Evolutionary conservation across 1,284 basidiomycete genomes (phyloP), one percentile per base, ranked within the genome.

Genomic region (Meripilus lineatus): DNA sequence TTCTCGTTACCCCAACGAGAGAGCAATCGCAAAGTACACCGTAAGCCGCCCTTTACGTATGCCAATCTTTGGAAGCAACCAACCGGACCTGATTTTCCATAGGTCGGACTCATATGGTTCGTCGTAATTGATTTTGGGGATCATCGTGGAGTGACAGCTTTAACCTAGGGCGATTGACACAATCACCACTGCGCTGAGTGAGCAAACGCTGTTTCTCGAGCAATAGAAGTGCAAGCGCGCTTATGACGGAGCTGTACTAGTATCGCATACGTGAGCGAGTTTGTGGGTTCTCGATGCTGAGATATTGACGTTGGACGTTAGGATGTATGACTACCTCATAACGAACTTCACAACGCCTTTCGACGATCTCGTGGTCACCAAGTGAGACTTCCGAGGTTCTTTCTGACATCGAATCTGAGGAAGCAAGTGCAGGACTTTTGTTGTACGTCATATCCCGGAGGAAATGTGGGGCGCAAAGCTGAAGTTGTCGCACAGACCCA

Each of bases 241-340:
- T 10, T 36, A 10, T 36, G n/a, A n/a, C 13, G 8, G 10, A 13
- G 18, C 25, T 13, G 7, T 8, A 30, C 10, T 40, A 68, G 66
- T 69, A 46, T 67, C 61, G 13, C 54, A 69, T 54, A 50, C 67
- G 66, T 68, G 52, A 1, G 58, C 22, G 17, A 24, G 11, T 8
- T 21, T 15, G 6, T 25, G 2, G 5, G n/a, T 15, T 32, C 3
- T 5, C 3, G 15, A 5, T 28, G 10, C 14, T 22, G 4, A 11
- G 13, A 14, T 8, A 30, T n/a, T 30, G n/a, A 30, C n/a, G 8
- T 30, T 30, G 28, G 28, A 10, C n/a, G 13, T 2, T 34, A 58
- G 56, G 22, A 44, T 66, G 43, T 70, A 69, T 50, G 58, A 59
- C 45, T 70, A 66, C 49, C 48, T 70, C 22, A 65, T 70, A 22